These are phyloP conservation scores for Mycena galericulata DNA, from an alignment of 768 basidiomycete genomes.

Conservation along the genomic window DNA sequence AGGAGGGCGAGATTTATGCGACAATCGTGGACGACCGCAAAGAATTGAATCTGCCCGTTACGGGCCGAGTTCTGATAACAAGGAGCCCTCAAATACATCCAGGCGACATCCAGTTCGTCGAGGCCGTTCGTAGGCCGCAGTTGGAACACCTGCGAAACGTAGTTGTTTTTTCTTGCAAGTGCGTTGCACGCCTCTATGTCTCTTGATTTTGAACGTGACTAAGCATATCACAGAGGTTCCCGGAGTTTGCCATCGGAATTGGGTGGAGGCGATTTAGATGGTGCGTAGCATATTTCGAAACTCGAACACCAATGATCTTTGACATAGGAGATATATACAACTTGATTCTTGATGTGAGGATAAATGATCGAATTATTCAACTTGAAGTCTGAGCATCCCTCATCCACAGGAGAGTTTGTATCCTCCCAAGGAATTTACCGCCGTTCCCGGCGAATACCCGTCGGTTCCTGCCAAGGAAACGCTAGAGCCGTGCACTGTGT, in stretches of 20 bases:
- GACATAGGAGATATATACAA: slow-evolving; percentile 59
- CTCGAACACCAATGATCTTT: not conserved
- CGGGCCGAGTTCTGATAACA: slow-evolving; percentile 58
- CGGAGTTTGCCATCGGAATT: slow-evolving; percentile 60
- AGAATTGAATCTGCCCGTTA: slow-evolving; percentile 41
- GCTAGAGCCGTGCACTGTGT: slow-evolving; percentile 46
- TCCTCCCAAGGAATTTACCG: slow-evolving; percentile 35
- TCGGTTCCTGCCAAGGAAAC: slow-evolving; percentile 51
- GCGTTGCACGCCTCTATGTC: slow-evolving; percentile 12
- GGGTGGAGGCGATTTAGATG: slow-evolving; percentile 67
- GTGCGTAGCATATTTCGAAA: slow-evolving; percentile 42
- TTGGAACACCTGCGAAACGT: slow-evolving; percentile 56
- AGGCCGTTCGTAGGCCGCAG: slow-evolving; percentile 55
- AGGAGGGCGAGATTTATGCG: slow-evolving; percentile 62
- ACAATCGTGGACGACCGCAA: slow-evolving; percentile 49
- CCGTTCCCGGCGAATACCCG: slow-evolving; percentile 53
- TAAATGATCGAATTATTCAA: not conserved
- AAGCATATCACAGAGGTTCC: slow-evolving; percentile 46
- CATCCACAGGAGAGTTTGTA: slow-evolving; percentile 44
- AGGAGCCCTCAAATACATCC: slow-evolving; percentile 68
- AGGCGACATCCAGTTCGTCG: slow-evolving; percentile 57
- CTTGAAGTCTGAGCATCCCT: slow-evolving; percentile 10
- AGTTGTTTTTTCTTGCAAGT: slow-evolving; percentile 65
- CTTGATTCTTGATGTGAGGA: slow-evolving; percentile 55
- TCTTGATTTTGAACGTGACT: not conserved